phyloP scores from a whole-genome alignment of 371 early-diverging fungal genomes.

The Fennellomyces sp. region DNA sequence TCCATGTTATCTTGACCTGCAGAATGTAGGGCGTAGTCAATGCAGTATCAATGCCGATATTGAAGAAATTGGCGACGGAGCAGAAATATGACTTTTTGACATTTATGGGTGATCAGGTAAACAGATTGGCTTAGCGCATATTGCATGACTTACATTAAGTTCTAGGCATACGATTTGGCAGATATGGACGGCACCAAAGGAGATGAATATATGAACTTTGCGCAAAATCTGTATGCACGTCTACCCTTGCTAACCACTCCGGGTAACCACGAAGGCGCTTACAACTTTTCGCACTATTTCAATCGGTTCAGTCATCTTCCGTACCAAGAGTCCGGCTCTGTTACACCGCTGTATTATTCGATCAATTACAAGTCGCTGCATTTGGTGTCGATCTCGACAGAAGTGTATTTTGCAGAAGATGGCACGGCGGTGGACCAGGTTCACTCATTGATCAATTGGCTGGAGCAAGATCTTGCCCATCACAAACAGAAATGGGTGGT shows the following conservation, averaged over 20 bases:
- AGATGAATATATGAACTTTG: conserved; percentile 26
- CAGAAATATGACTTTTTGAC: conserved; percentile 38
- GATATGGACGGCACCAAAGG: conserved; percentile 26
- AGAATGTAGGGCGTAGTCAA: conserved; percentile 34
- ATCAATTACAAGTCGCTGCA: conserved; percentile 24
- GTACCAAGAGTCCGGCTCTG: conserved; percentile 18
- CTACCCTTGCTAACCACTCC: conserved; percentile 18
- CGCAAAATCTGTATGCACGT: conserved; percentile 19
- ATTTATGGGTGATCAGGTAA: conserved; percentile 29
- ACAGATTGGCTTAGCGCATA: too few species aligned
- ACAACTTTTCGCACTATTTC: conserved; percentile 25
- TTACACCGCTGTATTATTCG: conserved; percentile 17
- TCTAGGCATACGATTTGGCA: conserved; percentile 24
- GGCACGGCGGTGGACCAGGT: conserved; percentile 1
- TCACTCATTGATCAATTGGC: conserved; percentile 22
- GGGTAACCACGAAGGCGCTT: conserved; percentile 25
- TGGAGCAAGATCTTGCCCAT: conserved; percentile 24
- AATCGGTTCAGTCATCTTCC: conserved; percentile 20
- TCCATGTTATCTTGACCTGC: not conserved
- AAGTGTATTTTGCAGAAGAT: conserved; percentile 12
- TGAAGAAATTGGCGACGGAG: conserved; percentile 16
- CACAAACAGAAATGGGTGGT: conserved; percentile 32
- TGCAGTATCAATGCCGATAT: conserved; percentile 24
- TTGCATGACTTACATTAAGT: too few species aligned
- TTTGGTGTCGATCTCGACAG: conserved; percentile 18